Evolutionary conservation across 768 basidiomycete genomes (phyloP), one percentile per base, ranked within the genome.

Genomic region (Trametes coccinea): DNA sequence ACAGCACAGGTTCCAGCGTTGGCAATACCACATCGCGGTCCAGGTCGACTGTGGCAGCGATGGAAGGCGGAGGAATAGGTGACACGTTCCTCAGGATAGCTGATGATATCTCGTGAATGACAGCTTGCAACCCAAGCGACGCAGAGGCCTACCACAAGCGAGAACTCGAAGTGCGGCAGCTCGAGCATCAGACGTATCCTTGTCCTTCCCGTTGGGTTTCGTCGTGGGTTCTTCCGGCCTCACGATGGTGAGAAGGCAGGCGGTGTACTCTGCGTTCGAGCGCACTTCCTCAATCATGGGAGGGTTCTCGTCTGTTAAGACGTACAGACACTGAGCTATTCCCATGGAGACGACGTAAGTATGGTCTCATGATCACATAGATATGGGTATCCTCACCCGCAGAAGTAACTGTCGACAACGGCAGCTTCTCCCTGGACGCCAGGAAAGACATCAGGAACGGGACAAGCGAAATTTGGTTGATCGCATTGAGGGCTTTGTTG

Each of bases 381-480:
- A 34, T 44, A 8, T 17, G 57, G 41, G 30, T 43, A 30, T 14
- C 14, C 79, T 41, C 68, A 93, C 94, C 92, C 70, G 94, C 93
- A 49, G 95, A 84, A 41, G 85, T 82, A 4, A 93, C 88, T 1
- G 92, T 87, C 1, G 83, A 77, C 14, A 87, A 62, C 2, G 93
- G 89, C 7, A 96, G 74, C 51, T 82, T 83, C 46, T 85, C 82
- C 56, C 86, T 82, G 3, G 90, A 82, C 8, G 80, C 83, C 43
- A 98, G 78, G 75, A 97, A 95, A n/a, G 92, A 88, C 84, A 95
- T 87, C 53, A 98, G 78, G 74, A 98, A 94, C 0, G 92, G 91
- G 10, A 88, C 77, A 2, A 95, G 81, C 27, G 84, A 79, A 5
- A 92, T 84, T 40, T 87, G 82, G 72, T 95, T 97, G 71, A 98